Evolutionary conservation across 768 basidiomycete species (phyloP), one percentile per base, ranked within the genome.

Genomic region (Gautieria morchelliformis): DNA sequence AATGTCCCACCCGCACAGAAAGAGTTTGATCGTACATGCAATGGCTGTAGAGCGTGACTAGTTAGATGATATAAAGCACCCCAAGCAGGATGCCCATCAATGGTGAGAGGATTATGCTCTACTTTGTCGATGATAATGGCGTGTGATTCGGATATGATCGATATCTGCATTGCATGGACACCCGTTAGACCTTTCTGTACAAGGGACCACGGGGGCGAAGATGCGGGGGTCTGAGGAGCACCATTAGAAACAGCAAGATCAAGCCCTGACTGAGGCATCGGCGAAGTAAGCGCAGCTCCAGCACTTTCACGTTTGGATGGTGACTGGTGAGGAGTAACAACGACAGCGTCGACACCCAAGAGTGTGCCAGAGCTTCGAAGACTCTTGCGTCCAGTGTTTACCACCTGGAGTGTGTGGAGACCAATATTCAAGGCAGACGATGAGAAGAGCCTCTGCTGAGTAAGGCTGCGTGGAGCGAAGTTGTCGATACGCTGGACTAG

Each of bases 1-100:
- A 89, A 90, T 4, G 82, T 76, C 11, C 89, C 89, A 33, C 89
- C 86, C 9, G 89, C 89, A 65, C 89, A 92, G 71, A 92, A 92
- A 22, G 89, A 90, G 65, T 92, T 90, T 5, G 89, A 89, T 63
- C 80, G 72, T 68, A 90, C 76, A 40, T 72, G 64, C 30, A 92
- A 73, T 58, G 86, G 82, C 44, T 79, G 60, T 86, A 71, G 5
- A 74, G 51, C 74, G 63, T 87, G 79, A 11, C 82, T 83, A 30
- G 78, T 64, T 45, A 92, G 71, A 66, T 89, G 81, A 68, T 84
- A 90, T 19, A 92, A 67, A 8, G 84, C 84, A 0, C 76, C 86
- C 89, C 89, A 92, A 12, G 89, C 87, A 15, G 89, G 88, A 64
- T 89, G 89, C 0, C 84, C 84, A 60, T 78, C 69, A 65, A 89